Evolutionary conservation across 106 monocot genomes (phyloP).

Genomic region (Iris macrosiphon): DNA sequence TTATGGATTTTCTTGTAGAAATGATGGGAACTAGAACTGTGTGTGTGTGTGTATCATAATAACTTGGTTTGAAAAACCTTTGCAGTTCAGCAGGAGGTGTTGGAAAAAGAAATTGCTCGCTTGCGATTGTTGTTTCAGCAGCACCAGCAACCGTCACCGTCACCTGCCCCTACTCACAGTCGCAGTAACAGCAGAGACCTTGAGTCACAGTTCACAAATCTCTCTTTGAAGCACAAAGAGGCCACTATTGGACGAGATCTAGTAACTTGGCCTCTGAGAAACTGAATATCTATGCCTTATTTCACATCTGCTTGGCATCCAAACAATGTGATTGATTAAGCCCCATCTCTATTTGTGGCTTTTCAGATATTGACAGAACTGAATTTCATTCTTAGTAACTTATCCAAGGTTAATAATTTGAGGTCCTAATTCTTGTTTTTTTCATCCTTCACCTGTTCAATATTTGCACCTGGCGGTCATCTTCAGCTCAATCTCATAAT

Average conservation of each 20-base stretch:
- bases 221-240: slow-evolving; percentile 78
- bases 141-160: slow-evolving; percentile 44
- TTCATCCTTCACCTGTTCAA: slow-evolving; percentile 6
- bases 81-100: slow-evolving; percentile 87
- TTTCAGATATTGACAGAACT: slow-evolving; percentile 9
- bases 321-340: neutral
- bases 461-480: slow-evolving; percentile 74
- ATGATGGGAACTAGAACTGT: too few relatives aligned
- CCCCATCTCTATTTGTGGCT: slow-evolving; percentile 7
- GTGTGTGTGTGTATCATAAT: too few relatives aligned
- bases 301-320: neutral
- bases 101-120: slow-evolving; percentile 70
- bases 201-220: slow-evolving; percentile 58
- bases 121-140: slow-evolving; percentile 42
- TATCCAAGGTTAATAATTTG: slow-evolving; percentile 27
- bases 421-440: slow-evolving; percentile 11
- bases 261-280: slow-evolving; percentile 31
- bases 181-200: slow-evolving; percentile 77
- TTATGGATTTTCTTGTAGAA: too few relatives aligned
- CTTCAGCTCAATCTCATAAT: slow-evolving; percentile 21
- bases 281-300: slow-evolving; percentile 10
- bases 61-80: neutral
- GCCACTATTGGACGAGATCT: slow-evolving; percentile 33
- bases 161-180: slow-evolving; percentile 19
- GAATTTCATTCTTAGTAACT: slow-evolving; percentile 4